phyloP scores from a whole-genome alignment of 78 protist genomes.

The Paulinella micropora region DNA sequence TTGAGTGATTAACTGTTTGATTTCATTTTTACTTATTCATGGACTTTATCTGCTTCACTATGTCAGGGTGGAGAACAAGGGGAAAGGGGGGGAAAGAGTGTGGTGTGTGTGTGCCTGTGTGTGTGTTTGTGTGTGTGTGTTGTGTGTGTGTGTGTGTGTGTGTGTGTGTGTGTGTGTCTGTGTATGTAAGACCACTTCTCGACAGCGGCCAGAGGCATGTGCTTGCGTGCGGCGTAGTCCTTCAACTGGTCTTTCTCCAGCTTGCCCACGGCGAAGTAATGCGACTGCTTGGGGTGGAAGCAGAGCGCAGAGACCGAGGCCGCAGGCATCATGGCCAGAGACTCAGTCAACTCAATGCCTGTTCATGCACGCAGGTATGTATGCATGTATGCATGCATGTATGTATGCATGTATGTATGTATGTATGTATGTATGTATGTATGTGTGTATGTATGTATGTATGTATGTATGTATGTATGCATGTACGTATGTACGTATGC shows the following conservation, averaged over 20 bases:
- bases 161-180: not conserved
- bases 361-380: not conserved
- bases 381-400: not conserved
- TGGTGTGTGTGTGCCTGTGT: too few species aligned
- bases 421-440: not conserved
- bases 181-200: constrained; percentile 48
- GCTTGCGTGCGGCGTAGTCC: constrained; percentile 76
- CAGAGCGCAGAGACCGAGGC: constrained; percentile 84
- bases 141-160: not conserved
- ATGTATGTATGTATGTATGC: not conserved
- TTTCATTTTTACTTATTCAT: too few species aligned
- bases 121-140: not conserved
- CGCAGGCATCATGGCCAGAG: constrained; percentile 86
- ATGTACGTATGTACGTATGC: not conserved
- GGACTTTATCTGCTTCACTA: too few species aligned
- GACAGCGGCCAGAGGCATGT: constrained; percentile 33
- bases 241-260: constrained; percentile 78
- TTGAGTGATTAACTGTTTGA: too few species aligned
- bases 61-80: too few species aligned
- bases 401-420: not conserved
- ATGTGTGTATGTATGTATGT: not conserved
- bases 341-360: constrained; percentile 67
- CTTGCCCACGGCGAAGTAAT: constrained; percentile 90
- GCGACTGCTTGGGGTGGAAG: constrained; percentile 65
- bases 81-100: too few species aligned